Percentiles rank a stretch among this genome's conserved stretches.
Conservation (phyloP, 352 stramenopile species). For the Phytopythium sindhum region DNA sequence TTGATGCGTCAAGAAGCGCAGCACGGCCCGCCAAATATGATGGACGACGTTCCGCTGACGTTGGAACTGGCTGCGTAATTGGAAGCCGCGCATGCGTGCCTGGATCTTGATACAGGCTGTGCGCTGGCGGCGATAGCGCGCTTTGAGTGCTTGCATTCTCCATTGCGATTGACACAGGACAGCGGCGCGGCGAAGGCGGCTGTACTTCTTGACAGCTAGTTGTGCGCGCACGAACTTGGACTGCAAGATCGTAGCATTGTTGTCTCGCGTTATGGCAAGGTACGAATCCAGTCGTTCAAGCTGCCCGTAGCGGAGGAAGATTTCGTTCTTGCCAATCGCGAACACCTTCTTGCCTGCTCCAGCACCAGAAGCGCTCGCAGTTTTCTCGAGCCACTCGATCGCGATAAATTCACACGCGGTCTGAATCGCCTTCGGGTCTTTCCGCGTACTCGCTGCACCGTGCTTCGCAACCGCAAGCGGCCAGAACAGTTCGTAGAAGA, state of each 20-base stretch:
- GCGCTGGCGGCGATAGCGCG: conserved; percentile 10
- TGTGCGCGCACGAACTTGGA: conserved; percentile 46
- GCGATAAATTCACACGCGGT: conserved; percentile 51
- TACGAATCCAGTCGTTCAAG: conserved; percentile 66
- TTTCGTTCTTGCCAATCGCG: conserved; percentile 64
- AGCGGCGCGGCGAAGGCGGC: conserved; percentile 29
- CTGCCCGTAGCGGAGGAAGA: conserved; percentile 79
- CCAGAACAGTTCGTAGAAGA: conserved; percentile 78
- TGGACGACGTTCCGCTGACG: conserved; percentile 28
- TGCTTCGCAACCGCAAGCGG: conserved; percentile 33
- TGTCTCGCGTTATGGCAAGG: conserved; percentile 30
- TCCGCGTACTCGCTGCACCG: conserved; percentile 16
- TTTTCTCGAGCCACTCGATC: conserved; percentile 38
- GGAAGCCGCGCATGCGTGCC: conserved; percentile 29
- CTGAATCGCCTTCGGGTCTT: conserved; percentile 18
- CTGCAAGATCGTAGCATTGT: conserved; percentile 48
- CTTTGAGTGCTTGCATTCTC: conserved; percentile 30
- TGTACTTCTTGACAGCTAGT: conserved; percentile 37
- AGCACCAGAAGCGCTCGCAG: neutral
- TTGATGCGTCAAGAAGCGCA: conserved; percentile 44
- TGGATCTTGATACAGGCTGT: conserved; percentile 25
- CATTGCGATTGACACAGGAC: conserved; percentile 47
- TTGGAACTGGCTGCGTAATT: conserved; percentile 22
- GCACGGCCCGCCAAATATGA: conserved; percentile 27
- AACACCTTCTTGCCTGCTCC: conserved; percentile 39